Evolutionary conservation across 139 green algal genomes (phyloP).

Genomic region (Medakamo hakoo): DNA sequence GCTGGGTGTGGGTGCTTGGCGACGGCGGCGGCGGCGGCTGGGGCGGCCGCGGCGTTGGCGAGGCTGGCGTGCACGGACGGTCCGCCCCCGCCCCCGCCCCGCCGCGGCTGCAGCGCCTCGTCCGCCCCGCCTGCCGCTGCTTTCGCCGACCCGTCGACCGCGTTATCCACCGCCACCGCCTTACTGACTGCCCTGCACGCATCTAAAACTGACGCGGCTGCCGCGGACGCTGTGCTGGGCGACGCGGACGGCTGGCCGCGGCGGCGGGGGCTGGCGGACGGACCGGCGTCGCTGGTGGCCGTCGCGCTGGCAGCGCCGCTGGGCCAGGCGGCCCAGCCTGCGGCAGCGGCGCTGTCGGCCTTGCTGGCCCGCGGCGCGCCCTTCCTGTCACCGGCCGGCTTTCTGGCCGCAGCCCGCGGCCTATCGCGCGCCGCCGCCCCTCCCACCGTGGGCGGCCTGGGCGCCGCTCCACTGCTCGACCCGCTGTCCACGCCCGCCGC

Average conservation of each 20-base stretch:
- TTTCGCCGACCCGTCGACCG: too few species aligned
- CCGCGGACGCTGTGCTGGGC: not conserved
- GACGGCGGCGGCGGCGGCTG: not conserved
- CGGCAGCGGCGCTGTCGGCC: slow-evolving; percentile 1
- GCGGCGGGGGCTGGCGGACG: slow-evolving; percentile 33
- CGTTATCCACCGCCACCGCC: too few species aligned
- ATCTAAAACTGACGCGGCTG: not conserved
- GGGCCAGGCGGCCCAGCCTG: slow-evolving; percentile 21
- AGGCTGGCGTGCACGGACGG: too few species aligned
- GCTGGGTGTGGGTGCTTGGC: too few species aligned
- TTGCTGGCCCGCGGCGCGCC: slow-evolving; percentile 5
- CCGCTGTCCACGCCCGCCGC: slow-evolving; percentile 18
- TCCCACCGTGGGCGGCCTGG: not conserved
- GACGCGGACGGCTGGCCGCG: slow-evolving; percentile 25
- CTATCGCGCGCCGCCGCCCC: slow-evolving; percentile 3
- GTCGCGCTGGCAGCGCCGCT: slow-evolving; percentile 14
- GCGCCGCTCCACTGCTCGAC: too few species aligned
- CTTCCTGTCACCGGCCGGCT: slow-evolving; percentile 43
- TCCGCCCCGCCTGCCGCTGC: too few species aligned
- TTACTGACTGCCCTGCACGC: not conserved
- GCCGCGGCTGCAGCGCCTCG: not conserved
- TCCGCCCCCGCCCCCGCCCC: too few species aligned
- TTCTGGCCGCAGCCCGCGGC: slow-evolving; percentile 26
- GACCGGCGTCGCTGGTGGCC: slow-evolving; percentile 22
- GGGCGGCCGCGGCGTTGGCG: not conserved